Percentiles rank a stretch among this genome's conserved stretches.
These are phyloP conservation scores for Atractiella rhizophila DNA, from an alignment of 768 basidiomycete genomes.

Conservation along the genomic window DNA sequence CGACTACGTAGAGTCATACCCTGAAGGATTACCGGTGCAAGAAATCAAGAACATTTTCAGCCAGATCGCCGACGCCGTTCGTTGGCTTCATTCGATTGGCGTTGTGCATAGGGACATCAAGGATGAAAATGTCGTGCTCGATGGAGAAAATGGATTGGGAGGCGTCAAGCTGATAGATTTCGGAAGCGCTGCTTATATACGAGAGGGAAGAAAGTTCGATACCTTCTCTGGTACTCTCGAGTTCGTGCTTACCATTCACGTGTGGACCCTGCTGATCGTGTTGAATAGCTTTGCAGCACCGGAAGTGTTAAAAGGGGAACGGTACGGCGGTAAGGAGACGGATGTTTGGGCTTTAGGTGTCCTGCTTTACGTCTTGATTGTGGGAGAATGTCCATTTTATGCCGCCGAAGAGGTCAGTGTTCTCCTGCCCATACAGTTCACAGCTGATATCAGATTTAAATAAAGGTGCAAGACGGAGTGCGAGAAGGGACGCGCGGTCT, in stretches of 20 bases:
- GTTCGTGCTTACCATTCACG: slow-evolving; percentile 1
- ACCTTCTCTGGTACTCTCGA: slow-evolving; percentile 26
- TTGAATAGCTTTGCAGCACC: slow-evolving; percentile 51
- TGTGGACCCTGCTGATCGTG: too few relatives aligned
- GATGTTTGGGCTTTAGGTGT: slow-evolving; percentile 98
- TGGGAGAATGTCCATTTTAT: too few relatives aligned
- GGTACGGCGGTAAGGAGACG: slow-evolving; percentile 86
- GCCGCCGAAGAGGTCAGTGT: too few relatives aligned
- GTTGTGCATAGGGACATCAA: slow-evolving; percentile 97
- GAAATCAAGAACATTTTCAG: slow-evolving; percentile 62
- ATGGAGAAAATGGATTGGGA: slow-evolving; percentile 41
- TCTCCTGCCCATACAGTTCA: slow-evolving; percentile 42
- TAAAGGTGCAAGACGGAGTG: too few relatives aligned
- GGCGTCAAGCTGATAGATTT: slow-evolving; percentile 88
- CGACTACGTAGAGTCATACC: slow-evolving; percentile 73
- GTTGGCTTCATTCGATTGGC: slow-evolving; percentile 68
- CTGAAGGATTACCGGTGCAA: slow-evolving; percentile 51
- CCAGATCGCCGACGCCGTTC: slow-evolving; percentile 65
- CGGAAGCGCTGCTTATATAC: slow-evolving; percentile 38
- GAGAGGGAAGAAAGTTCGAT: slow-evolving; percentile 25
- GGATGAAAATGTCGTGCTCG: slow-evolving; percentile 39
- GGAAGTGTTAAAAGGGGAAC: slow-evolving; percentile 80
- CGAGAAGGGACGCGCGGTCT: too few relatives aligned
- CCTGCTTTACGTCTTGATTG: slow-evolving; percentile 74
- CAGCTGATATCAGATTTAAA: too few relatives aligned